Percentiles rank a stretch among this genome's conserved stretches.
Conservation (phyloP, 257 asterid species). For the Solanum tarapatanum region DNA sequence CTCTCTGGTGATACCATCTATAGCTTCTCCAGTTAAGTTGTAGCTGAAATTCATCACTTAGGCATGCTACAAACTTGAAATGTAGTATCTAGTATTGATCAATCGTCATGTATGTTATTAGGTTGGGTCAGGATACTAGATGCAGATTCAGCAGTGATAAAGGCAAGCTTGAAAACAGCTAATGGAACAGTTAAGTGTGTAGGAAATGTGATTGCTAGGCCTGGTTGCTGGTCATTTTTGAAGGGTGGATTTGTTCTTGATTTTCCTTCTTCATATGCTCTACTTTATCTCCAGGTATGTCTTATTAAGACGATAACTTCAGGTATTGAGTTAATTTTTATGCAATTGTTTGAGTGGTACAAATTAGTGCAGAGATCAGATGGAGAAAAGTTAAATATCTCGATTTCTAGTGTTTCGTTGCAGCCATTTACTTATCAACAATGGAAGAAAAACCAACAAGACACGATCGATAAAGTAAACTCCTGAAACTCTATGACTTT, state of each 20-base stretch:
- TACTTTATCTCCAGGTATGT: background rate
- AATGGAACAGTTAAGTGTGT: background rate
- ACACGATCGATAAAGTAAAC: background rate
- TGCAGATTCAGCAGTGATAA: background rate
- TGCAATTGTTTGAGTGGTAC: background rate
- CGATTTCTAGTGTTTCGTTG: background rate
- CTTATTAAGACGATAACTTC: background rate
- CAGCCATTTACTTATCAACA: background rate
- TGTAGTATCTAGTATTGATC: background rate
- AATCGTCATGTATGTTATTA: background rate
- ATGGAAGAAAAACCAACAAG: conserved; percentile 2
- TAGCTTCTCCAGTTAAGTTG: conserved; percentile 2
- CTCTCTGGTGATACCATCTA: background rate
- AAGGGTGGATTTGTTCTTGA: conserved; percentile 5
- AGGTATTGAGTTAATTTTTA: background rate
- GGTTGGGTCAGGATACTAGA: background rate
- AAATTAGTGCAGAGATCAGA: conserved; percentile 1
- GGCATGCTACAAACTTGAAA: background rate
- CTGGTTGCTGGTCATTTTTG: conserved; percentile 3
- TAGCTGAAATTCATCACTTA: background rate
- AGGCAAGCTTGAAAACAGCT: background rate
- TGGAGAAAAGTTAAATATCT: background rate
- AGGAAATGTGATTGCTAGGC: background rate
- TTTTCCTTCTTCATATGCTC: background rate
- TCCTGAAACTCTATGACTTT: background rate